phyloP scores from a whole-genome alignment of 371 early-diverging fungal genomes.

The Rhizopus delemar region DNA sequence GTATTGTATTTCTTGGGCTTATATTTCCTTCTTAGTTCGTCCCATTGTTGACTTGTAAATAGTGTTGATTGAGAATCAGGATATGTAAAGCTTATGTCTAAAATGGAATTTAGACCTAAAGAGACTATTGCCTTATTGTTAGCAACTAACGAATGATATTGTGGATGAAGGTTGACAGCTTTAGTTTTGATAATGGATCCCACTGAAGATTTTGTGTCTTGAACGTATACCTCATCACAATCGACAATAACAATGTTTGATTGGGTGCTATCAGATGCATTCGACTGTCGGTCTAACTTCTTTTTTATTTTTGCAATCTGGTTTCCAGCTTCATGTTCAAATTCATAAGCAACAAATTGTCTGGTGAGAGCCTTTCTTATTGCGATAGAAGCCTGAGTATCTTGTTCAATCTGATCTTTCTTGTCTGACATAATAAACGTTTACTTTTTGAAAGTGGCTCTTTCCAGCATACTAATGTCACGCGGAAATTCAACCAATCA shows the following conservation, averaged over 20 bases:
- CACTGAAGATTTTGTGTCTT: not conserved
- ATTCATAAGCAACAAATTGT: too few relatives aligned
- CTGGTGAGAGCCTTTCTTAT: too few relatives aligned
- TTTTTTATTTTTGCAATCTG: slow-evolving; percentile 1
- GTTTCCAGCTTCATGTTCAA: not conserved
- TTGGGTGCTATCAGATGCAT: not conserved
- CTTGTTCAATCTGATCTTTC: too few relatives aligned
- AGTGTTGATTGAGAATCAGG: slow-evolving; percentile 4
- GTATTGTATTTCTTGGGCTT: slow-evolving; percentile 1
- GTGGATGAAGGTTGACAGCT: not conserved
- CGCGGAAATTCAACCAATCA: too few relatives aligned
- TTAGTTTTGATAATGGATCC: not conserved
- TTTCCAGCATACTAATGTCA: too few relatives aligned
- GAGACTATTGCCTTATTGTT: slow-evolving; percentile 9
- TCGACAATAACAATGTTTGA: not conserved
- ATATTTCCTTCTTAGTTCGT: slow-evolving; percentile 1
- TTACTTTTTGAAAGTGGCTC: too few relatives aligned
- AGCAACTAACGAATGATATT: not conserved
- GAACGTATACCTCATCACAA: not conserved
- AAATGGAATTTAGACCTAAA: slow-evolving; percentile 8
- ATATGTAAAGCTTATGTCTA: slow-evolving; percentile 8
- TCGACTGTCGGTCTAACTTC: not conserved
- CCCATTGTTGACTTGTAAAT: slow-evolving; percentile 9
- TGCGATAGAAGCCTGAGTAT: too few relatives aligned
- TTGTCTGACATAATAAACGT: too few relatives aligned